Evolutionary conservation across 2,329 filamentous ascomycete species (phyloP).

Genomic region (Pyrenochaeta sp.): DNA sequence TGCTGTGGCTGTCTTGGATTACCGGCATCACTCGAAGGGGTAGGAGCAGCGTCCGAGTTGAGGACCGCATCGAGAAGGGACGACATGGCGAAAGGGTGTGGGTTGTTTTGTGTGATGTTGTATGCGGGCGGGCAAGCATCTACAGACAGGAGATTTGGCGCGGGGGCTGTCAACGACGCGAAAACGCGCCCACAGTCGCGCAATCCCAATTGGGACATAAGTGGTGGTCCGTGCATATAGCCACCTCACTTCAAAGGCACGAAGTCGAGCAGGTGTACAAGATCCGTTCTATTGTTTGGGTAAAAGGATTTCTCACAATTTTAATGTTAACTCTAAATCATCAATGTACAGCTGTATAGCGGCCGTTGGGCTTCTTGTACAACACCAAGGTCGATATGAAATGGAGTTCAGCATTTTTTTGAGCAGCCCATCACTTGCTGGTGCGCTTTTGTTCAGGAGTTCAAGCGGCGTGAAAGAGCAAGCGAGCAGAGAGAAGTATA

Average conservation of each 20-base stretch:
- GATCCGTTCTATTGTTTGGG: too few species aligned
- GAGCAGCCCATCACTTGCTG: too few species aligned
- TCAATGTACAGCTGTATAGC: too few species aligned
- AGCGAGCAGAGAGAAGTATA: too few species aligned
- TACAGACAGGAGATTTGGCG: constrained; percentile 11
- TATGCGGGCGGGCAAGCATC: constrained; percentile 1
- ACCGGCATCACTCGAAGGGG: constrained; percentile 48
- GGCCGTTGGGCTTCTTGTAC: too few species aligned
- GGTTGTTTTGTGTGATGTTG: constrained; percentile 11
- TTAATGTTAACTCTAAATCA: too few species aligned
- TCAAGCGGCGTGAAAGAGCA: too few species aligned
- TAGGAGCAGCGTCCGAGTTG: constrained; percentile 55
- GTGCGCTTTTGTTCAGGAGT: too few species aligned
- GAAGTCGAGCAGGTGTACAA: too few species aligned
- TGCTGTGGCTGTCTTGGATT: constrained; percentile 49
- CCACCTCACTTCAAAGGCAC: neutral
- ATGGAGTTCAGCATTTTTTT: too few species aligned
- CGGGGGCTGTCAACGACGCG: constrained; percentile 30
- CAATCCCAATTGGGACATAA: constrained; percentile 25
- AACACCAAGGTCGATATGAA: too few species aligned
- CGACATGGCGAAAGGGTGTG: constrained; percentile 54
- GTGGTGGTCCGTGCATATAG: constrained; percentile 18
- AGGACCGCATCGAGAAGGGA: constrained; percentile 61
- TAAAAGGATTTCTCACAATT: too few species aligned
- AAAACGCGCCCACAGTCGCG: constrained; percentile 29